Percentiles rank a stretch among this genome's conserved stretches.
phyloP scores from a whole-genome alignment of 1,284 basidiomycete species.

The Taiwanofungus camphoratus region DNA sequence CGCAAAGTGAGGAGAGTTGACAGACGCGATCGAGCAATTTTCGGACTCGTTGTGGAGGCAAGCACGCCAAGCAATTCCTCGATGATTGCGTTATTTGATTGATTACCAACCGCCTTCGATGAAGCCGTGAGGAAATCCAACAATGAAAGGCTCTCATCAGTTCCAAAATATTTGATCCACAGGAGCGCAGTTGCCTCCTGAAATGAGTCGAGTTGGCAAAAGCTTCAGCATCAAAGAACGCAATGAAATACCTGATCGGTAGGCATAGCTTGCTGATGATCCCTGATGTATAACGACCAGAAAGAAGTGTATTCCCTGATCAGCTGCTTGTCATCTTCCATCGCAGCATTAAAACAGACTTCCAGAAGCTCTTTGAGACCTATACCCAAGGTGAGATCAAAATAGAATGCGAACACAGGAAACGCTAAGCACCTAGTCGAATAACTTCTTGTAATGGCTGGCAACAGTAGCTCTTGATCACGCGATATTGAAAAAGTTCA shows the following conservation, averaged over 20 bases:
- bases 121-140: conserved; percentile 28
- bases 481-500: conserved; percentile 14
- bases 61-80: conserved; percentile 14
- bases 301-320: conserved; percentile 24
- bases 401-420: neutral
- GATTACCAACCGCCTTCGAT: conserved; percentile 12
- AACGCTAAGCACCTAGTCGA: neutral
- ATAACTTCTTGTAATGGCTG: neutral
- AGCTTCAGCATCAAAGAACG: neutral
- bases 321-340: conserved; percentile 22
- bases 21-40: conserved; percentile 13
- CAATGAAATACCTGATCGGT: conserved; percentile 16
- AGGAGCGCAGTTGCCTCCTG: conserved; percentile 24
- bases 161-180: conserved; percentile 45
- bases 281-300: conserved; percentile 25
- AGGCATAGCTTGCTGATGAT: conserved; percentile 7
- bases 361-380: conserved; percentile 28
- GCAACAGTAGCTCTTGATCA: conserved; percentile 2
- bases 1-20: conserved; percentile 19
- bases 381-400: conserved; percentile 12
- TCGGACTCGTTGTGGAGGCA: conserved; percentile 7
- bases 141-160: conserved; percentile 25
- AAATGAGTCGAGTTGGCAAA: neutral
- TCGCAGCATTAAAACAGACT: conserved; percentile 19
- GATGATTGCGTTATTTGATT: conserved; percentile 6